Base-by-base conservation (phyloP, 495 filamentous ascomycete species). In the Penicillium daleae region DNA sequence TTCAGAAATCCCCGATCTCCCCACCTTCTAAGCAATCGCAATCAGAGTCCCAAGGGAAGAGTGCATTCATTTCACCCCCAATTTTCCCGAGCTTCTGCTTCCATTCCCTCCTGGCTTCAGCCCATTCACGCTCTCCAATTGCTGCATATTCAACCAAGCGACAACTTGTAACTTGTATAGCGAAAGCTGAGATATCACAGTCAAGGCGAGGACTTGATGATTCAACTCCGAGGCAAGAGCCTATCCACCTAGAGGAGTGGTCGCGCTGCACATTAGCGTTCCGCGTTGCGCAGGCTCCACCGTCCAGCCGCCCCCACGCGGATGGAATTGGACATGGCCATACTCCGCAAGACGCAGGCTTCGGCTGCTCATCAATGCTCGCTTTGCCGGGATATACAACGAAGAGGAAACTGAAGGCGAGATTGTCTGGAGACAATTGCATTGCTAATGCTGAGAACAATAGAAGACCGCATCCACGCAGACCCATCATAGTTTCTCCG, bases 401-500 rank as follows among this genome's bases (percentile, higher is more conserved):
- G 15, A 29, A n/a, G 12, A 24, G 21, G 42, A 22, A 8, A 12
- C 19, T 22, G 3, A 12, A 8, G 2, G 42, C 42, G 2, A 46
- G 7, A 24, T 46, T 12, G 19, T 46, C 42, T 22, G 19, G 19
- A 46, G 10, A n/a, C 10, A 8, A 21, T 22, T 3, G 7, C 21
- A 46, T 22, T 40, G n/a, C n/a, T n/a, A n/a, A n/a, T n/a, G n/a
- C n/a, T n/a, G n/a, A n/a, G n/a, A n/a, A n/a, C n/a, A n/a, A n/a
- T n/a, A n/a, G 42, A 46, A 22, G 24, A 46, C 21, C 19, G 21
- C 24, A 21, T 9, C 42, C 12, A 24, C 6, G 9, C 21, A 22
- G 42, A 50, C 56, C 52, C 39, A 50, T 64, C 50, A 60, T 7
- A 62, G 40, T 66, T 72, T 77, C 61, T 73, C 65, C 49, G 68